These are phyloP conservation scores for Penicillium sp. DNA, from an alignment of 2,329 filamentous ascomycete species.

Conservation along the genomic window DNA sequence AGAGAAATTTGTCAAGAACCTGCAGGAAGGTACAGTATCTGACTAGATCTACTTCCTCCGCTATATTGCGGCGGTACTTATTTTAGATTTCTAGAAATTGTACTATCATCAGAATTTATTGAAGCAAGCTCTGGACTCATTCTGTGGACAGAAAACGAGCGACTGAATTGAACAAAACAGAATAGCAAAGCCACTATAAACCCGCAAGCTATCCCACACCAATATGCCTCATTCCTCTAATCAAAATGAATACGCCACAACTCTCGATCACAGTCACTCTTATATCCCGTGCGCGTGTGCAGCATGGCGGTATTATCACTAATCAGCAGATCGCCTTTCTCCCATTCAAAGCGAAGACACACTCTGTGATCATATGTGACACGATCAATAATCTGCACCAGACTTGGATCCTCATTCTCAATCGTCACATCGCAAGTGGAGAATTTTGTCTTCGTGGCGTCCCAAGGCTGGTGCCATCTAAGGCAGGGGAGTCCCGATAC, in stretches of 20 bases:
- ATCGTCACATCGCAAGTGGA: slow-evolving; percentile 50
- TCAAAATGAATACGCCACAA: slow-evolving; percentile 33
- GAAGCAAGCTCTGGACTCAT: neutral
- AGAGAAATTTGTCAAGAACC: too few species aligned
- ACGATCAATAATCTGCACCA: slow-evolving; percentile 45
- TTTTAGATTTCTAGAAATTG: too few species aligned
- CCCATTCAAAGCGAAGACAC: slow-evolving; percentile 55
- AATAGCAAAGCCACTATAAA: neutral
- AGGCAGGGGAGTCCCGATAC: slow-evolving; percentile 52
- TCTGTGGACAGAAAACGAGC: neutral
- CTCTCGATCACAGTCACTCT: slow-evolving; percentile 28
- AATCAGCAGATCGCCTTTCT: slow-evolving; percentile 57
- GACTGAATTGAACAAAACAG: neutral
- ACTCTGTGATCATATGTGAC: slow-evolving; percentile 55
- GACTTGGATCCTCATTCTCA: slow-evolving; percentile 43
- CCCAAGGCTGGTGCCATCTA: slow-evolving; percentile 60
- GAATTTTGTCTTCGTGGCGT: slow-evolving; percentile 54
- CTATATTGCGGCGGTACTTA: too few species aligned
- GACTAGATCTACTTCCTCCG: too few species aligned
- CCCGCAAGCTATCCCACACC: neutral
- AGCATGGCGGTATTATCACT: slow-evolving; percentile 51
- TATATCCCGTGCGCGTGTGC: slow-evolving; percentile 32
- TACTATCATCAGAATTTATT: too few species aligned
- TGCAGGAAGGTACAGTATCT: too few species aligned
- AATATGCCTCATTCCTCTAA: slow-evolving; percentile 4